Conservation (phyloP, 1,284 basidiomycete species). For the Ustilago cynodontis region DNA sequence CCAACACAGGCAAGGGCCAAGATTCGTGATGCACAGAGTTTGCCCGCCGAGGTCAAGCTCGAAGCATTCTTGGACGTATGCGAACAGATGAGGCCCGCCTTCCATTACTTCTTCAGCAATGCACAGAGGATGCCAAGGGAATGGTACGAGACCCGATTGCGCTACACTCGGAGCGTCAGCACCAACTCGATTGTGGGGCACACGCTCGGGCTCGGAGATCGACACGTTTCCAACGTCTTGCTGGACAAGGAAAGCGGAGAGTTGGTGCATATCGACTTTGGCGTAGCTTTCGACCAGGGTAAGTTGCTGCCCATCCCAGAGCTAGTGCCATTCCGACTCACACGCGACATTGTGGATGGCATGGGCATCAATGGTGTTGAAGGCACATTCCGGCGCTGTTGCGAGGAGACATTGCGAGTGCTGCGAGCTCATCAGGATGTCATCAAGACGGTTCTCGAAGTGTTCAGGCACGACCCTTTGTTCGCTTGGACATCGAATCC, state of each 20-base stretch:
- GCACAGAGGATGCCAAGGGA: constrained; percentile 85
- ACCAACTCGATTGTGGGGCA: constrained; percentile 95
- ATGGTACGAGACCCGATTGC: constrained; percentile 93
- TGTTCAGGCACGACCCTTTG: constrained; percentile 95
- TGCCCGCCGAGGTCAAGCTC: constrained; percentile 44
- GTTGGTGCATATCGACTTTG: constrained; percentile 93
- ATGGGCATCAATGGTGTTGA: constrained; percentile 90
- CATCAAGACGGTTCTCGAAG: constrained; percentile 93
- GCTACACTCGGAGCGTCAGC: constrained; percentile 90
- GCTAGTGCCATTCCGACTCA: constrained; percentile 92
- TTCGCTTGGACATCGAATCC: constrained; percentile 79
- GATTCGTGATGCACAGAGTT: constrained; percentile 35
- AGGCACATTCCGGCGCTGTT: constrained; percentile 93
- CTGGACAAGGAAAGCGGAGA: constrained; percentile 87
- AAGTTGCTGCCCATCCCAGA: constrained; percentile 85
- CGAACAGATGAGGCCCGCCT: constrained; percentile 81
- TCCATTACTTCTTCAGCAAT: constrained; percentile 94
- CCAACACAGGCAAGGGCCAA: constrained; percentile 45
- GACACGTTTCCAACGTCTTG: constrained; percentile 92
- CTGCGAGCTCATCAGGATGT: constrained; percentile 85
- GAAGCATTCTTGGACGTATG: constrained; percentile 75
- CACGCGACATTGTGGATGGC: constrained; percentile 91
- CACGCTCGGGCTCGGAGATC: constrained; percentile 90
- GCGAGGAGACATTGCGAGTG: constrained; percentile 92
- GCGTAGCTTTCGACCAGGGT: constrained; percentile 95